phyloP scores from a whole-genome alignment of 495 filamentous ascomycete genomes.

The Penicillium arizonense region DNA sequence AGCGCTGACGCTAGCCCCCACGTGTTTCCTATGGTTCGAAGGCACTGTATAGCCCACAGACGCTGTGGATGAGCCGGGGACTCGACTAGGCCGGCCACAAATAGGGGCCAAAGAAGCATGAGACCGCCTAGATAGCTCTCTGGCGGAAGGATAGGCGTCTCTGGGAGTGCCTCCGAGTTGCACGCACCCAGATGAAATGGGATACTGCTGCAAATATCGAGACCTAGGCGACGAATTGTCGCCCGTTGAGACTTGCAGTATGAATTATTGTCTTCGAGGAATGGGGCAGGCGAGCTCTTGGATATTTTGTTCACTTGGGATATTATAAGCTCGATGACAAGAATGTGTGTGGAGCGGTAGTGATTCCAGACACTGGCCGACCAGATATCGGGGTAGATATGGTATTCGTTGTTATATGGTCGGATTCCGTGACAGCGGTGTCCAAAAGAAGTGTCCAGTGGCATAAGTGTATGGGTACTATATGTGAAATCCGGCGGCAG shows the following conservation, averaged over 20 bases:
- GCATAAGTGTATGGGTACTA: slow-evolving; percentile 1
- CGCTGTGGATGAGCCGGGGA: not conserved
- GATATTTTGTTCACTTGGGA: not conserved
- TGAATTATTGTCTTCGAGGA: not conserved
- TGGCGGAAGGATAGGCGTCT: not conserved
- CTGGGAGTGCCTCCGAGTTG: not conserved
- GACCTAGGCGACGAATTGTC: not conserved
- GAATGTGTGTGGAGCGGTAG: slow-evolving; percentile 1
- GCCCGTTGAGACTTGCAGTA: slow-evolving; percentile 1
- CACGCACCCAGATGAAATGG: slow-evolving; percentile 6
- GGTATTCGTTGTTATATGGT: slow-evolving; percentile 1
- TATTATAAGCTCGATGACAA: slow-evolving; percentile 4
- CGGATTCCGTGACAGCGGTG: not conserved
- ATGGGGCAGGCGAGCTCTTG: not conserved
- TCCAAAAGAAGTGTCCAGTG: slow-evolving; percentile 1
- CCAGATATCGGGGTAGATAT: slow-evolving; percentile 4
- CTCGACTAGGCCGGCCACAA: slow-evolving; percentile 1
- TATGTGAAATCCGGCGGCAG: slow-evolving; percentile 3
- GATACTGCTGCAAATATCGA: slow-evolving; percentile 3
- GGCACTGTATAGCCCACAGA: not conserved
- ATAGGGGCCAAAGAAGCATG: slow-evolving; percentile 6
- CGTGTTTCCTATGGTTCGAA: not conserved
- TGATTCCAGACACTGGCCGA: slow-evolving; percentile 3
- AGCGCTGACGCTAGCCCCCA: slow-evolving; percentile 2
- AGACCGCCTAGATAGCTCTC: slow-evolving; percentile 3